phyloP scores from a whole-genome alignment of 306 rosid genomes.

The Ziziphus jujuba region DNA sequence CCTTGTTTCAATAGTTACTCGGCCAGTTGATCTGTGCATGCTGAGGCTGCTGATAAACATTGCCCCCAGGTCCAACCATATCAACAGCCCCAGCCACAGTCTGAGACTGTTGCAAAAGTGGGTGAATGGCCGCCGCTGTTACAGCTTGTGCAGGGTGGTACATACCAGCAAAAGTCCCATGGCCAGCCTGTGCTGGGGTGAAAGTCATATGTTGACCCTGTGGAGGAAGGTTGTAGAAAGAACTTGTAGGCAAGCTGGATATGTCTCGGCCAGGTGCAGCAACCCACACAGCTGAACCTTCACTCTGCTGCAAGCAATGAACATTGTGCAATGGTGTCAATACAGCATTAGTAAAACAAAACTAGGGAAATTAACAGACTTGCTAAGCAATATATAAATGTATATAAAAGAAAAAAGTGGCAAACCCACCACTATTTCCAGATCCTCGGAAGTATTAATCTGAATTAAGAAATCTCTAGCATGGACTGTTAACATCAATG shows the following conservation, averaged over 20 bases:
- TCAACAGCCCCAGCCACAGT: constrained; percentile 92
- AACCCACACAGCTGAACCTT: constrained; percentile 92
- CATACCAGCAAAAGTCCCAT: constrained; percentile 75
- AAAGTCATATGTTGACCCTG: constrained; percentile 87
- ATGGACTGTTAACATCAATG: too few species aligned
- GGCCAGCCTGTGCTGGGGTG: constrained; percentile 85
- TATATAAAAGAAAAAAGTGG: too few species aligned
- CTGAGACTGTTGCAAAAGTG: constrained; percentile 92
- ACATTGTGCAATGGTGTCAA: neutral
- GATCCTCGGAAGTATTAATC: too few species aligned
- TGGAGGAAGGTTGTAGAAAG: constrained; percentile 87
- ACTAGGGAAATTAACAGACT: too few species aligned
- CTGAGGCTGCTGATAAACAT: constrained; percentile 89
- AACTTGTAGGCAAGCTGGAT: constrained; percentile 67
- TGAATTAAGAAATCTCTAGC: too few species aligned
- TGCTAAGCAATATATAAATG: too few species aligned
- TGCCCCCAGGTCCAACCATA: constrained; percentile 91
- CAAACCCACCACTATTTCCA: too few species aligned
- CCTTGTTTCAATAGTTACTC: constrained; percentile 65
- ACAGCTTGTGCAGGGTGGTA: constrained; percentile 94
- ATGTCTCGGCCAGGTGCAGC: constrained; percentile 93
- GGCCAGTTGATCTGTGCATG: constrained; percentile 95
- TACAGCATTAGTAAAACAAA: neutral
- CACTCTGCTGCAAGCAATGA: constrained; percentile 55
- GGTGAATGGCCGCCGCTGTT: constrained; percentile 79